Evolutionary conservation across 805 yeast genomes (phyloP), one percentile per base, ranked within the genome.

Genomic region (Jamesozyma piceae): DNA sequence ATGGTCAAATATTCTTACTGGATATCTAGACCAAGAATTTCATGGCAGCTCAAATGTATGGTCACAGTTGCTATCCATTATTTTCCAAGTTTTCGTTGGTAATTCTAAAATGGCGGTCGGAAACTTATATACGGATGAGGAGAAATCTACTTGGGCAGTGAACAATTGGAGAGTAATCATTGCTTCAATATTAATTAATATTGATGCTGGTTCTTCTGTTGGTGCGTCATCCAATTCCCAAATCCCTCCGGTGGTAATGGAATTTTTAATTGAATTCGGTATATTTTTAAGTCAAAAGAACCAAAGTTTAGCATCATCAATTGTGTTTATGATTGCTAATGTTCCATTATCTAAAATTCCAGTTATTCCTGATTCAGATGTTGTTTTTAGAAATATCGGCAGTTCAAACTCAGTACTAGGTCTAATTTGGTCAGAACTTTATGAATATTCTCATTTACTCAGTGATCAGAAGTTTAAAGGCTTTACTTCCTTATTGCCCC

Each of bases 11-110:
- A 73, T 81, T 2, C 79, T 81, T 5, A 68, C 78, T 10, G 75
- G 71, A 42, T 84, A 77, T 56, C 72, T 75, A 34, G 71, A 50
- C 38, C 75, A 65, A 48, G 78, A 65, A 47, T 68, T 60, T 52
- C 64, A 60, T 52, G 74, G 49, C 60, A 51, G 58, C 8, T 20
- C 43, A 10, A 30, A 41, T 30, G 57, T 58, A n/a, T 56, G 63
- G 24, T 57, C 63, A 4, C 64, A 65, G 42, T 60, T 70, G 42
- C 55, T 78, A 35, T 79, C 85, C 1, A 15, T 77, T 5, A 59
- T 81, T 21, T 75, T 83, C 57, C 77, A 82, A 52, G 72, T 79
- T 1, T 71, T 79, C 45, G 72, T 78, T 13, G 92, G 92, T 2
- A 75, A 76, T 47, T 70, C 75, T 4, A 67, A 67, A 32, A 66